Base-by-base conservation (phyloP, 305 asterid genomes). In the Fraxinus greggii region DNA sequence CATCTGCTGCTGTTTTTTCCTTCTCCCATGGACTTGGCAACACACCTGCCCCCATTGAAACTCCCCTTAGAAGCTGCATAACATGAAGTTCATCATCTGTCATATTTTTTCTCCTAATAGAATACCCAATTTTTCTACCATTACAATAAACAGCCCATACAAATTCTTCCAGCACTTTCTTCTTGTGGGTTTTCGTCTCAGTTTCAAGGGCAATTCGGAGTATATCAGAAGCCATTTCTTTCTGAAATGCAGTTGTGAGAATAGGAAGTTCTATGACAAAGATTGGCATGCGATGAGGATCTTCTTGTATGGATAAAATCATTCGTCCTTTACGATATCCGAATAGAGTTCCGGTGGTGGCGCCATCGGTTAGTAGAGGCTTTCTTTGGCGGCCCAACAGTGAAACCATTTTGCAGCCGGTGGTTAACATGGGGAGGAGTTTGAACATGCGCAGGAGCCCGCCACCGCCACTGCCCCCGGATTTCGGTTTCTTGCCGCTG, bases 11-110 rank as follows among this genome's bases (percentile, higher is more conserved):
- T 13, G 81, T 81, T 26, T 61, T 80, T 0, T 87, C 87, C 84
- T 90, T 84, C 67, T 85, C 90, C 80, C 83, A 7, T 26, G 90
- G 88, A 12, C 89, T 78, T 7, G 99, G 98, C 77, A 95, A 87
- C 23, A 95, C 99, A 0, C 99, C 99, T 8, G 97, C 98, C 65
- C 98, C 97, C 95, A 92, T 92, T 10, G 99, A 95, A 3, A 95
- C 98, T 0, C 99, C 99, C 81, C 95, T 83, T 15, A 95, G 85
- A 5, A 92, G 87, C 86, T 88, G 84, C 92, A 94, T 90, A 0
- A 95, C 98, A 72, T 92, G 97, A 3, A 77, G 76, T 45, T 95
- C 99, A 59, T 95, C 99, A 1, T 93, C 97, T 2, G 72, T 90
- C 97, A 94, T 92, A 33, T 89, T 82, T 75, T 76, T 91, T 84